Percentiles rank a stretch among this genome's conserved stretches.
Conservation (phyloP, 1,284 basidiomycete genomes). For the Ceratobasidium sp. region DNA sequence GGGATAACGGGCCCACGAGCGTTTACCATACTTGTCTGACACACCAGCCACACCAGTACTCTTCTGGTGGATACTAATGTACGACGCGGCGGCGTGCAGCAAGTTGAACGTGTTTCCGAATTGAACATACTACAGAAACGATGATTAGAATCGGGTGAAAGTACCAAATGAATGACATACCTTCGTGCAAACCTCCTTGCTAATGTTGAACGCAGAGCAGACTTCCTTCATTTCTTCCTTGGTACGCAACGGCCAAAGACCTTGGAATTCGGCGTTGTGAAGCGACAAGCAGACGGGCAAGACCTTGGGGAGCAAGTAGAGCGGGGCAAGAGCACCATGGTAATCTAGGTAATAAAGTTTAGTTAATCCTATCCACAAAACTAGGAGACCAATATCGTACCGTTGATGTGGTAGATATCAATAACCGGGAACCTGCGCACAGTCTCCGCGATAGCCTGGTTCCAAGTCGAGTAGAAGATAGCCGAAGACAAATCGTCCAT, state of each 20-base stretch:
- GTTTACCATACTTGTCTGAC: conserved; percentile 95
- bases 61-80: conserved; percentile 91
- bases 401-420: conserved; percentile 86
- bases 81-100: conserved; percentile 88
- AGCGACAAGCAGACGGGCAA: conserved; percentile 89
- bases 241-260: conserved; percentile 91
- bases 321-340: conserved; percentile 87
- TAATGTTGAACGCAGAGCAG: conserved; percentile 94
- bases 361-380: too few species aligned
- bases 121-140: conserved; percentile 72
- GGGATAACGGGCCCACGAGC: conserved; percentile 92
- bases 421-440: conserved; percentile 83
- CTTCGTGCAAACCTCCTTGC: conserved; percentile 92
- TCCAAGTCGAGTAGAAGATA: conserved; percentile 97
- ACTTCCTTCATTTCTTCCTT: conserved; percentile 98
- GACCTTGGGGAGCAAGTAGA: conserved; percentile 89
- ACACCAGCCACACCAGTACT: conserved; percentile 92
- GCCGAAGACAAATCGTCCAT: conserved; percentile 96
- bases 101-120: conserved; percentile 97
- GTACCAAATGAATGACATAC: conserved; percentile 29
- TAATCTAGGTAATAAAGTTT: conserved; percentile 62
- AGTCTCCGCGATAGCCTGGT: conserved; percentile 90
- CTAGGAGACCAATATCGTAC: too few species aligned
- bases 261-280: conserved; percentile 96
- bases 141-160: neutral